Base-by-base conservation (phyloP, 768 basidiomycete genomes). In the Termitomyces bulborhizus region DNA sequence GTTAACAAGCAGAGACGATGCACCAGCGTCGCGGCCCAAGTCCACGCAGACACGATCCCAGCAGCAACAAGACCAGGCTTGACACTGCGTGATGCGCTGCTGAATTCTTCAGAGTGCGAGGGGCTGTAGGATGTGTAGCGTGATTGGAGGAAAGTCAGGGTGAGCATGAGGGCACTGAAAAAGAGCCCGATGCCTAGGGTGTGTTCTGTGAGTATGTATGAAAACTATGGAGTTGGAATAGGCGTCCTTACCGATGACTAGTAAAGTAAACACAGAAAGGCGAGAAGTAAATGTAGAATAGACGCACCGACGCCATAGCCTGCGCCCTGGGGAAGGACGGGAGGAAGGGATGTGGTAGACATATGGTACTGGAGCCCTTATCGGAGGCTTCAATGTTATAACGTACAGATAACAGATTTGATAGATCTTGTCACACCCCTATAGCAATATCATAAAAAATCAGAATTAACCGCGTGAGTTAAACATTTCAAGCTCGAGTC, bases 11-110 rank as follows among this genome's bases (percentile, higher is more conserved):
- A 13, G 12, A 34, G 4, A 34, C 32, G 32, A 34, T 13, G 2
- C 34, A 86, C 86, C 55, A 90, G 69, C 0, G 87, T 90, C 18
- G 88, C 89, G 3, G 87, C 88, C 78, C 86, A 91, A 16, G 91
- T 93, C 92, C 93, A 95, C 0, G 93, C 92, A 18, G 85, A 88
- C 21, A 96, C 93, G 54, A 97, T 95, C 2, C 94, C 94, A 21
- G 91, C 84, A 0, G 93, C 93, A 56, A 97, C 94, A 43, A 98
- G 76, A 9, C 94, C 94, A 6, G 95, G 93, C 61, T 94, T 95
- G 52, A 97, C 81, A 54, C 85, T 86, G 32, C 90, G 77, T 1
- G 88, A 90, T 8, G 90, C 90, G 58, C 83, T 87, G 51, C 83
- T 87, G 63, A 92, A 92, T 64, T 92, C 90, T 67, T 94, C 92